phyloP scores from a whole-genome alignment of 805 yeast species.

The Starmera amethionina region DNA sequence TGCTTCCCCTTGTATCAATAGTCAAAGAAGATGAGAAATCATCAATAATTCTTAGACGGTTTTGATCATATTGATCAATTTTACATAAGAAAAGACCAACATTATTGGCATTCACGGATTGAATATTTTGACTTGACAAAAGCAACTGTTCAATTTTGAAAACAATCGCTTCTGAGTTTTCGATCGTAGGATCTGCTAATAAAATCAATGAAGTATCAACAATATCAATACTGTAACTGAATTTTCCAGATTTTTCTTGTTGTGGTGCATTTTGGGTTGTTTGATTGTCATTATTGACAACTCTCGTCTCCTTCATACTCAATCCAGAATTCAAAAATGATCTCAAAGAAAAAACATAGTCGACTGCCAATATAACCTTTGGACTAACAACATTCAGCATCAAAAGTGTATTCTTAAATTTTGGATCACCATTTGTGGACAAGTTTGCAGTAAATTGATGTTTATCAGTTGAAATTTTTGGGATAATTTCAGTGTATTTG shows the following conservation, averaged over 20 bases:
- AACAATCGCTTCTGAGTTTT: constrained; percentile 78
- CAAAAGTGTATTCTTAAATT: constrained; percentile 34
- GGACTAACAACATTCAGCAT: constrained; percentile 74
- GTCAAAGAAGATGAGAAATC: constrained; percentile 78
- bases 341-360: constrained; percentile 72
- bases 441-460: constrained; percentile 62
- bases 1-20: constrained; percentile 61
- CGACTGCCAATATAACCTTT: constrained; percentile 70
- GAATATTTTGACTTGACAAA: constrained; percentile 56
- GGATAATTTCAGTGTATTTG: constrained; percentile 73
- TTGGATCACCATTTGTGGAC: constrained; percentile 29
- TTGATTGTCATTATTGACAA: constrained; percentile 6
- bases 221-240: constrained; percentile 57
- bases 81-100: constrained; percentile 79
- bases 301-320: constrained; percentile 7
- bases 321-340: constrained; percentile 45
- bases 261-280: constrained; percentile 6
- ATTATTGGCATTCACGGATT: constrained; percentile 59
- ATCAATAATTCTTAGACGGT: constrained; percentile 67
- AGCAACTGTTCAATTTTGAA: constrained; percentile 76
- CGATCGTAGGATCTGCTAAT: constrained; percentile 65
- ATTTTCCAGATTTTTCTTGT: constrained; percentile 3
- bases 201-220: constrained; percentile 70
- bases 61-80: constrained; percentile 59
- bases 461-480: constrained; percentile 49